Evolutionary conservation across 768 basidiomycete genomes (phyloP), one percentile per base, ranked within the genome.

Genomic region (Rickenella mellea): DNA sequence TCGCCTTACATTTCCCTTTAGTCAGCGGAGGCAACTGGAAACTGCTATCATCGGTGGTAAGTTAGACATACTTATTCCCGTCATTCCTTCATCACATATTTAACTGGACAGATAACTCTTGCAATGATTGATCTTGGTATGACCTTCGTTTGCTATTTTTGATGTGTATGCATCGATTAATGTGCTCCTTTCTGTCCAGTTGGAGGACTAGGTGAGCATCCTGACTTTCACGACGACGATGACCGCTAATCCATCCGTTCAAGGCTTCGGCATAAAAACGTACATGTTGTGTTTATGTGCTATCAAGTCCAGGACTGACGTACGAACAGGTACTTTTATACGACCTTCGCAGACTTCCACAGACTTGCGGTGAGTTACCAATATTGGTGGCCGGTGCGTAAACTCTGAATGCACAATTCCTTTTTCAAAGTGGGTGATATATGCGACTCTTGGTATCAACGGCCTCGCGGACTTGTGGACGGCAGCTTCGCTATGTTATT

Each of bases 181-280:
- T n/a, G n/a, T n/a, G n/a, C n/a, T n/a, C 24, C 27, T n/a, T 39
- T 37, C 32, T 41, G 46, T 27, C 28, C 27, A 70, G 69, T 59
- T 27, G 60, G 60, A 39, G 65, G 65, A 44, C 50, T 66, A 26
- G 54, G 68, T 69, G 48, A 50, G 66, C 54, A 12, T n/a, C n/a
- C n/a, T n/a, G n/a, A n/a, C n/a, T n/a, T n/a, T n/a, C n/a, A n/a
- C n/a, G n/a, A n/a, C n/a, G n/a, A 25, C 29, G 10, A 22, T 27
- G 27, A 11, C 10, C 15, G 31, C 31, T 22, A 36, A 20, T 29
- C 37, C 8, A 14, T 44, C 30, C 12, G n/a, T n/a, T n/a, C n/a
- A 33, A 78, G 76, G 63, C 21, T 73, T 77, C 45, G 71, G 73
- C 1, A 64, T 54, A 27, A 76, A 72, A 64, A 68, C 70, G 73